These are phyloP conservation scores for Arabis hirsuta DNA, from an alignment of 345 rosid genomes.

Conservation along the genomic window DNA sequence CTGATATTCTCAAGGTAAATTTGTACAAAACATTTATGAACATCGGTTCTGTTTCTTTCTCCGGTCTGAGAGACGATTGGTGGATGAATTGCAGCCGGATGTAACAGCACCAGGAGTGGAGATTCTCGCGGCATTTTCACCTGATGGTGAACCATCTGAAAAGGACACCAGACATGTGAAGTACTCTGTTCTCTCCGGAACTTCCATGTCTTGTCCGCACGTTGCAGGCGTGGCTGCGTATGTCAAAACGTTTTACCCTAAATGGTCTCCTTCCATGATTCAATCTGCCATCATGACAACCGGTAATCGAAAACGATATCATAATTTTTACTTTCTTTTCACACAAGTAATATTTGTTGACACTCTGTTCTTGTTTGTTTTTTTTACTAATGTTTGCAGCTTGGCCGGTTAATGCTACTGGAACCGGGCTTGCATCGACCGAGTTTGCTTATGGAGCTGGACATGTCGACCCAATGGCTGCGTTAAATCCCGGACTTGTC, in stretches of 20 bases:
- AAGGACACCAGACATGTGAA: constrained; percentile 26
- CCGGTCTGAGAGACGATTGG: background rate
- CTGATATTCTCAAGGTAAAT: constrained; percentile 54
- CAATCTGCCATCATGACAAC: constrained; percentile 57
- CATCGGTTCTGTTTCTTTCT: background rate
- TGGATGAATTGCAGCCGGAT: constrained; percentile 55
- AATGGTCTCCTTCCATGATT: constrained; percentile 59
- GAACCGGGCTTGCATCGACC: background rate
- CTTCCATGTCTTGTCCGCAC: constrained; percentile 59
- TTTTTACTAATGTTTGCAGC: constrained; percentile 35
- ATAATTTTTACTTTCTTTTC: background rate
- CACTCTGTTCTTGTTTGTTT: background rate
- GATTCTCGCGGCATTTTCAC: constrained; percentile 60
- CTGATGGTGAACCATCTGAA: background rate
- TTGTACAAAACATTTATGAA: background rate
- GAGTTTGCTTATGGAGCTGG: constrained; percentile 48
- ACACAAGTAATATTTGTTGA: constrained; percentile 3
- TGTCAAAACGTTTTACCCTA: constrained; percentile 48
- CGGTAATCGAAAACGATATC: constrained; percentile 21
- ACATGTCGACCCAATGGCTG: constrained; percentile 46
- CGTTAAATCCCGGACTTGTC: constrained; percentile 44
- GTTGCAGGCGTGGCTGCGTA: constrained; percentile 49
- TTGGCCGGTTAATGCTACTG: constrained; percentile 34
- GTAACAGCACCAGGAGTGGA: constrained; percentile 59
- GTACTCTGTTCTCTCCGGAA: constrained; percentile 45